Base-by-base conservation (phyloP, 1,284 basidiomycete genomes). In the Fomitopsis pinicola region DNA sequence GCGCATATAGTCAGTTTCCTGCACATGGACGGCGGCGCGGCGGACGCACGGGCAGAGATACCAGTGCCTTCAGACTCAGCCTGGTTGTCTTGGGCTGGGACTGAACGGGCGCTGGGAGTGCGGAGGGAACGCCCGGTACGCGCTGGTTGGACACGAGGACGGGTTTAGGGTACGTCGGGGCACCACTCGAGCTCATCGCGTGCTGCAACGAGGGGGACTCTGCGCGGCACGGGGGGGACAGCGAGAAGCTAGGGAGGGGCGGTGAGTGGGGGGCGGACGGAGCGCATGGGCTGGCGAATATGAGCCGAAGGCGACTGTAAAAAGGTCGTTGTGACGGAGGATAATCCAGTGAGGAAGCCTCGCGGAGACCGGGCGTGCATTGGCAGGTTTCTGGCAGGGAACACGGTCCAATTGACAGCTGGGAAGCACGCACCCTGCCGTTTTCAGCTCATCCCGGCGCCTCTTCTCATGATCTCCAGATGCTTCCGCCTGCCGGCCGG, bases 31-130 rank as follows among this genome's bases (percentile, higher is more conserved):
- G 52, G 60, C 33, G 30, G 30, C n/a, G 15, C 28, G 33, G 50
- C 52, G 55, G 40, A 70, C 79, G 62, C 17, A 81, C 80, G 15
- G 86, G 85, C 8, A 88, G 72, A 6, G 79, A 67, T 50, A 84
- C 73, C n/a, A 88, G 68, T 42, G 78, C 75, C 62, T 73, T 76
- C 30, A 79, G 62, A 12, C 77, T 70, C 55, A 86, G 74, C 44
- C 70, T 74, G 64, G 82, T 80, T 0, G 81, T 78, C 66, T 74
- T 80, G 17, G 85, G 85, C 60, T 78, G 79, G n/a, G 74, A 55
- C 33, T 57, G 59, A 19, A 57, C 53, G 22, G 53, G 60, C 17
- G 60, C 40, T 12, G 48, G 40, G 19, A 35, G 48, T 8, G 60
- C 48, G 22, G 45, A 36, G 36, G 56, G 38, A 19, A 58, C 55